Base-by-base conservation (phyloP, 352 stramenopile genomes). In the Pythium grandisporangium region DNA sequence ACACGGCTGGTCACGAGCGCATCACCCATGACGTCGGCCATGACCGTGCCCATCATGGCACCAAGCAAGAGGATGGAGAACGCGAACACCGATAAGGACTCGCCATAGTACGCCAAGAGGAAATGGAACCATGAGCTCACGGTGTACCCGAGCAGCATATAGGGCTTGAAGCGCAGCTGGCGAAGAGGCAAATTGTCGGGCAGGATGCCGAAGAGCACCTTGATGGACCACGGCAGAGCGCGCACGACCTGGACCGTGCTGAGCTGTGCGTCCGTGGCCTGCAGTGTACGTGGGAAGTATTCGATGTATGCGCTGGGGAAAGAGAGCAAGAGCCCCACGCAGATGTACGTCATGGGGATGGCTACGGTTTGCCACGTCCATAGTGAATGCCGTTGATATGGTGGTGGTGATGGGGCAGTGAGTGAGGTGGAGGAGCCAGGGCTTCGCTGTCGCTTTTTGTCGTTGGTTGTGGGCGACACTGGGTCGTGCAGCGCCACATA, bases 1-100 rank as follows among this genome's bases (percentile, higher is more conserved):
- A 86, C 75, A 4, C 70, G 70, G 41, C 70, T 70, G 2, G 70
- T 68, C 13, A 91, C 70, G 11, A 88, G 53, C 24, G 66, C 75
- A 46, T 91, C 78, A 33, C 66, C 67, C 75, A 91, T 91, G 38
- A 91, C 78, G 52, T 91, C 78, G 6, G 72, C 68, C 65, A 91
- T 84, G 17, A 88, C 77, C 20, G 85, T 76, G 8, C 75, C 78
- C 19, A 84, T 49, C 51, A 83, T 89, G 10, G 72, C 57, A 29
- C 72, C 72, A 12, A 84, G 58, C 23, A 90, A 61, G 30, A 88
- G 60, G 36, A 84, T 48, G 23, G 75, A 73, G 55, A 91, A 91
- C 1, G 66, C 62, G 14, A 72, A 56, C 24, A 88, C 61, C 0
- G 63, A 62, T 29, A 87, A 58, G 24, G 60, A 48, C 6, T 77